Evolutionary conservation across 441 rosid species (phyloP).

Genomic region (Syzygium syzygioides): DNA sequence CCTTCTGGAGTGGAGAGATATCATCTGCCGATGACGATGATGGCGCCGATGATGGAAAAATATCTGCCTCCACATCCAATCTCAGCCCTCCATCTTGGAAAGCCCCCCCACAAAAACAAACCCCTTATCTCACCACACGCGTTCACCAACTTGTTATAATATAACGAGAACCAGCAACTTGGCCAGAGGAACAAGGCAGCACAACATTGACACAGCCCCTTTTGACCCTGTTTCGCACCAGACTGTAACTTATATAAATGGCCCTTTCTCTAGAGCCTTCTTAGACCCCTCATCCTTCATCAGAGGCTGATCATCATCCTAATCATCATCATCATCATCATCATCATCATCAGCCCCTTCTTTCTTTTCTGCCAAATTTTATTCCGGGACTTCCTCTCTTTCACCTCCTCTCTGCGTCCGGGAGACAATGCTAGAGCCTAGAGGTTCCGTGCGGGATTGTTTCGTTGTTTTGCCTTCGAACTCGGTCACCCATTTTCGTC

Average conservation of each 20-base stretch:
- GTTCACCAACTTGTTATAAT: background rate
- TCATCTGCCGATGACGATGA: background rate
- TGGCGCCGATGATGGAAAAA: background rate
- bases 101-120: background rate
- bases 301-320: background rate
- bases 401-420: background rate
- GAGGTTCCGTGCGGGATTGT: background rate
- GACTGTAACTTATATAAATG: background rate
- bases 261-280: conserved; percentile 46
- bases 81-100: conserved; percentile 23
- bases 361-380: background rate
- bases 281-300: background rate
- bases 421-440: background rate
- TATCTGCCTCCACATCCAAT: background rate
- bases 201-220: background rate
- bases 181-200: background rate
- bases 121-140: background rate
- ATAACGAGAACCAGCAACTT: background rate
- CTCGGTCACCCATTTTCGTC: background rate
- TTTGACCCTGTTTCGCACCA: background rate
- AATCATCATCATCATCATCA: background rate
- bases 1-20: background rate
- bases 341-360: background rate
- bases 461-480: background rate
- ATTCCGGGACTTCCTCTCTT: background rate